Percentiles rank a stretch among this genome's conserved stretches.
Conservation (phyloP, 208 protist genomes). For the Acanthamoeba quina region DNA sequence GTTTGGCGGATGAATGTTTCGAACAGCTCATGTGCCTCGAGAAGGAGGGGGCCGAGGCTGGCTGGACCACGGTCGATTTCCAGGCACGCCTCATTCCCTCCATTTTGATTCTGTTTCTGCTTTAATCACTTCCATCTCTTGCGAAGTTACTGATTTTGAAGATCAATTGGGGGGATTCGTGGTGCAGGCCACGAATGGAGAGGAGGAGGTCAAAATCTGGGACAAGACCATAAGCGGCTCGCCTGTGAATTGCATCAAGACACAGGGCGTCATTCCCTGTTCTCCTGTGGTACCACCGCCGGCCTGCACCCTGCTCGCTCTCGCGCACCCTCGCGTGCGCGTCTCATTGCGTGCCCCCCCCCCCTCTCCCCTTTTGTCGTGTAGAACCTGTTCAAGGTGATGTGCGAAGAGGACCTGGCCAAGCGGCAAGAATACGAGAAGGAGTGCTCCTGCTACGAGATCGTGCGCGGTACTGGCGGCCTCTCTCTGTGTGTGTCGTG, state of each 20-base stretch:
- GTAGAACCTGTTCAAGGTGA: slow-evolving; percentile 32
- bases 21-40: slow-evolving; percentile 32
- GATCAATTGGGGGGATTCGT: not conserved
- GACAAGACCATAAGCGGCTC: not conserved
- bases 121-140: no score
- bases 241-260: not conserved
- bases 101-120: not conserved
- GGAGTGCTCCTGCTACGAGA: slow-evolving; percentile 29
- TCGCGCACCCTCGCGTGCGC: no score
- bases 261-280: not conserved
- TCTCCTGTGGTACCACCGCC: not conserved
- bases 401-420: slow-evolving; percentile 36
- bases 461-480: not conserved
- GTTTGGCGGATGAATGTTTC: slow-evolving; percentile 8
- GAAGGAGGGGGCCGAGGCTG: not conserved
- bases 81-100: not conserved
- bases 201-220: slow-evolving; percentile 26
- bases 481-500: not conserved
- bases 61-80: not conserved
- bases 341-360: no score
- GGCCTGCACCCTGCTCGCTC: no score
- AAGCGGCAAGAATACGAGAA: slow-evolving; percentile 36
- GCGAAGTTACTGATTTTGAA: no score
- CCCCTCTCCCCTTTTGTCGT: not conserved
- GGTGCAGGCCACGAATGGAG: slow-evolving; percentile 16